Conservation (phyloP, 1,139 yeast species). For the Geotrichum reessii region DNA sequence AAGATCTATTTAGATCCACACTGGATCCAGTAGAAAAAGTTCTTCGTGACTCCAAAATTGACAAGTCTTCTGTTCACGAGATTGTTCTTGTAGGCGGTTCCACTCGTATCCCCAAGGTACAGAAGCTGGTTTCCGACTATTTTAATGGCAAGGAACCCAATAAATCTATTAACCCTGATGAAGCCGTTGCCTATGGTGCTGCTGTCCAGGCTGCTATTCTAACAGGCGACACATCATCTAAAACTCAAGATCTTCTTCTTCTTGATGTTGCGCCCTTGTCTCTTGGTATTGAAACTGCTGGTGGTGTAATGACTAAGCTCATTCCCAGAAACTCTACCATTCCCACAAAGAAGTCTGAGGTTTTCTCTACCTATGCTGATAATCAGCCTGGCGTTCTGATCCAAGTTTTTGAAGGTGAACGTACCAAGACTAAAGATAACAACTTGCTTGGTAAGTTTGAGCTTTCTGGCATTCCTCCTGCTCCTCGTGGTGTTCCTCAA, state of each 20-base stretch:
- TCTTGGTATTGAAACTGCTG: constrained; percentile 90
- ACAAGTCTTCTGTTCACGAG: constrained; percentile 86
- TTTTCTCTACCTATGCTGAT: constrained; percentile 86
- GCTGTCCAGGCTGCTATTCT: constrained; percentile 87
- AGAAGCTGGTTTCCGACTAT: constrained; percentile 94
- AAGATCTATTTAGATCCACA: constrained; percentile 92
- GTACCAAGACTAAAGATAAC: constrained; percentile 90
- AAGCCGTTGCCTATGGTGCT: constrained; percentile 96
- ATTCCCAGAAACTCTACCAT: constrained; percentile 88
- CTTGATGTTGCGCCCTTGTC: constrained; percentile 85
- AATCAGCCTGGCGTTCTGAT: constrained; percentile 93
- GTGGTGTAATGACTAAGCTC: constrained; percentile 90
- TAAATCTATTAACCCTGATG: constrained; percentile 19
- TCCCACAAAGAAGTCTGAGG: constrained; percentile 89
- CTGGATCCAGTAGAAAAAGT: constrained; percentile 98
- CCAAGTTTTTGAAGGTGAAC: constrained; percentile 91
- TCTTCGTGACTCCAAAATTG: constrained; percentile 87
- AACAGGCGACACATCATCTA: constrained; percentile 79
- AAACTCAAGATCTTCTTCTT: constrained; percentile 76
- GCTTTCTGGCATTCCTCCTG: constrained; percentile 88
- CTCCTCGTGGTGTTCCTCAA: constrained; percentile 95
- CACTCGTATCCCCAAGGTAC: constrained; percentile 98
- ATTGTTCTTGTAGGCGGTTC: constrained; percentile 99
- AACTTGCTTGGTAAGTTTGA: constrained; percentile 91
- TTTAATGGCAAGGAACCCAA: constrained; percentile 75